Evolutionary conservation across 23 red algal species (phyloP).

Genomic region (Chondrus crispus): DNA sequence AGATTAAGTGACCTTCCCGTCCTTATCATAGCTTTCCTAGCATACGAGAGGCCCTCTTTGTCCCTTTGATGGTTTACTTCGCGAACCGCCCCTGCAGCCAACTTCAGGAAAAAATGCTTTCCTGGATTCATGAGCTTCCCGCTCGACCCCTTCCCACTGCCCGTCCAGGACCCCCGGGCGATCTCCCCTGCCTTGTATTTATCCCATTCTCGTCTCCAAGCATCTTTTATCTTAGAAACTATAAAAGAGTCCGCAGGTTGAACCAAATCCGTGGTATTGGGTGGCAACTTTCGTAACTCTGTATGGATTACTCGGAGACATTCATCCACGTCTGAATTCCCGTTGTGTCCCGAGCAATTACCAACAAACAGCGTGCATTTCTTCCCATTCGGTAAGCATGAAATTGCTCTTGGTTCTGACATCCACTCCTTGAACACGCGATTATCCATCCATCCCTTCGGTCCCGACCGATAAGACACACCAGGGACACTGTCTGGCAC

Average conservation of each 20-base stretch:
- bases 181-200: neutral
- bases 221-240: neutral
- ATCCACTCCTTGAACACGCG: neutral
- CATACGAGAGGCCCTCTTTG: neutral
- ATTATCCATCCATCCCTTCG: slow-evolving; percentile 9
- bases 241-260: slow-evolving; percentile 13
- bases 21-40: neutral
- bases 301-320: neutral
- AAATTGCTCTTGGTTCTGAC: neutral
- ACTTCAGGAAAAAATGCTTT: neutral
- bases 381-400: neutral
- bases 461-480: neutral
- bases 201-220: slow-evolving; percentile 1
- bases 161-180: neutral
- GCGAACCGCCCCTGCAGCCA: neutral
- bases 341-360: neutral
- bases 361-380: neutral
- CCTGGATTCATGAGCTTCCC: neutral
- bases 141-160: neutral
- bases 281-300: neutral
- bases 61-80: neutral
- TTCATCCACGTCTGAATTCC: neutral
- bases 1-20: neutral
- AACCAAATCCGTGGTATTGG: neutral
- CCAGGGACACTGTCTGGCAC: neutral